A percentile compares a stretch with the other conserved stretches of the same genome.
Conservation (phyloP, 768 basidiomycete species). For the Cubamyces sp. region DNA sequence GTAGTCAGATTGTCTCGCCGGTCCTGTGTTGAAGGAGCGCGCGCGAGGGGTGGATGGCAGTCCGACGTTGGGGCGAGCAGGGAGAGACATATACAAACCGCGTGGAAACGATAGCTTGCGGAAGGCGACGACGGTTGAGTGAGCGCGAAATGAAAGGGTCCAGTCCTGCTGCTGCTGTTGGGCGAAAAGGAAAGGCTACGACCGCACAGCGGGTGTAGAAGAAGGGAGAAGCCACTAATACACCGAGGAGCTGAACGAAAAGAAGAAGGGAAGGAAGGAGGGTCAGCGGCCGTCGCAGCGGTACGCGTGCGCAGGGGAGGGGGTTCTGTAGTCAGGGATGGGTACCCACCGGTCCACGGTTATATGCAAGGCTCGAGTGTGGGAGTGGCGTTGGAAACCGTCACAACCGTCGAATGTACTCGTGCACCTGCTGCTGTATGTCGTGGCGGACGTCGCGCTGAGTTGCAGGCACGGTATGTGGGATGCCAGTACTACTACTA, state of each 20-base stretch:
- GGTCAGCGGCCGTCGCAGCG: conserved; percentile 13
- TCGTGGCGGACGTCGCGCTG: background rate
- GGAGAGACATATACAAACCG: conserved; percentile 30
- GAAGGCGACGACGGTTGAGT: background rate
- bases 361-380: conserved; percentile 10
- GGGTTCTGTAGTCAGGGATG: background rate
- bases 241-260: conserved; percentile 10
- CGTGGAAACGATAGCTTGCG: background rate
- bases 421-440: conserved; percentile 5
- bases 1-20: conserved; percentile 20
- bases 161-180: conserved; percentile 25
- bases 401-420: conserved; percentile 13
- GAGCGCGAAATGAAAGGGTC: conserved; percentile 9
- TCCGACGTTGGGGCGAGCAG: conserved; percentile 35
- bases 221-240: conserved; percentile 18
- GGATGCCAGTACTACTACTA: conserved; percentile 4
- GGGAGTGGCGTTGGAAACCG: conserved; percentile 4
- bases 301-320: background rate
- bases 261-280: conserved; percentile 5
- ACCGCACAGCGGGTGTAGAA: conserved; percentile 27
- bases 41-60: conserved; percentile 48
- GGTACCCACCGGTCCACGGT: conserved; percentile 9
- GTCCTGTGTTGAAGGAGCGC: conserved; percentile 27
- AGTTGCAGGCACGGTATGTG: background rate
- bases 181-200: background rate